Base-by-base conservation (phyloP, 192 early-diverging fungal species). In the Mortierella antarctica region DNA sequence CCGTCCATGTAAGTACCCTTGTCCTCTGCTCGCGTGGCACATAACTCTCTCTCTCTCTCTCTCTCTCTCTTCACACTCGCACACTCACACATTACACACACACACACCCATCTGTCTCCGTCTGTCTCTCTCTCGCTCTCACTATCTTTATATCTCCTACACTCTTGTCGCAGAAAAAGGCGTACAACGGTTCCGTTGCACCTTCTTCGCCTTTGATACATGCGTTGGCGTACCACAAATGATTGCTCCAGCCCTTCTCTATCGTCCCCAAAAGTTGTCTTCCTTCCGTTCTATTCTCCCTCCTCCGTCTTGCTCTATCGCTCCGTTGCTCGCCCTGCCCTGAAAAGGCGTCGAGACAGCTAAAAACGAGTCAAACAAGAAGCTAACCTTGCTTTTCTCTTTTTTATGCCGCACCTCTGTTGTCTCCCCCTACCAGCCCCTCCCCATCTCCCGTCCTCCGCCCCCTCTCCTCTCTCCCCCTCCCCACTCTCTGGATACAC, bases 41-140 rank as follows among this genome's bases (percentile, higher is more conserved):
- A 31, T 3, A 31, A 31, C 31, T 31, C 31, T 31, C 31, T 1
- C n/a, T n/a, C n/a, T n/a, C n/a, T n/a, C n/a, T n/a, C n/a, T n/a
- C n/a, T n/a, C n/a, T n/a, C n/a, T n/a, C n/a, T n/a, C n/a, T n/a
- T n/a, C 31, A 31, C 31, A 31, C 31, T 31, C 31, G 31, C 31
- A 31, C 31, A 31, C 31, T 31, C 31, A 3, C 31, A 31, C 31
- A 31, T n/a, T n/a, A n/a, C 31, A 31, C 3, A 31, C 31, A 31
- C 1, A 2, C 31, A 31, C 31, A 31, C 31, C 31, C 31, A 31
- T 31, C 31, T 3, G 9, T 15, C 53, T 57, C 53, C 18, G 9
- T 47, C 47, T 9, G 12, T 45, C 70, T 51, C 10, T 14, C 61
- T 71, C 59, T 21, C 39, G n/a, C n/a, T 20, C 51, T 55, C 51